A percentile compares a stretch with the other conserved stretches of the same genome.
phyloP scores from a whole-genome alignment of 1,284 basidiomycete species.

The Rhodotorula sp. region DNA sequence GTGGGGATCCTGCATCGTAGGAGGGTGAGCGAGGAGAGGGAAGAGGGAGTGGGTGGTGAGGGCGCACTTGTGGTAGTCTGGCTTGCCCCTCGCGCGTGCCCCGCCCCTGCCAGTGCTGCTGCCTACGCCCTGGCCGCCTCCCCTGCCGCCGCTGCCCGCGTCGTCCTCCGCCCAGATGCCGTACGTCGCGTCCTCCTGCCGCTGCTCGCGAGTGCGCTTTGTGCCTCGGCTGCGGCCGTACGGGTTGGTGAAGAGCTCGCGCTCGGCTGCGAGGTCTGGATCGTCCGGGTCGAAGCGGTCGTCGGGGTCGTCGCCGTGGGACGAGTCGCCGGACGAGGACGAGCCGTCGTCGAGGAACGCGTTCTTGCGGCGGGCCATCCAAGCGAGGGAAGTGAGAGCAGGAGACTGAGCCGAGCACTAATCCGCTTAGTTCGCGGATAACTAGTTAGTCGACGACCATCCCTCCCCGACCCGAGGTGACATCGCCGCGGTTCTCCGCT shows the following conservation, averaged over 20 bases:
- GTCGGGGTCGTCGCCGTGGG: conserved; percentile 54
- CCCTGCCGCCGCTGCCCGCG: conserved; percentile 59
- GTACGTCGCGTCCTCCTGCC: conserved; percentile 75
- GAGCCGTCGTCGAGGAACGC: conserved; percentile 67
- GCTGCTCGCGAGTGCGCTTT: conserved; percentile 60
- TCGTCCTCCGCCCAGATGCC: conserved; percentile 78
- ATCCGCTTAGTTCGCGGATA: neutral
- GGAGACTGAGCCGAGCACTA: neutral
- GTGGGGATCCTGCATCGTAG: conserved; percentile 18
- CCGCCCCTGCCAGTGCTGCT: conserved; percentile 43
- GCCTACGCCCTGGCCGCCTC: conserved; percentile 32
- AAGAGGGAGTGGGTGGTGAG: neutral
- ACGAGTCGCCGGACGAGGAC: conserved; percentile 59
- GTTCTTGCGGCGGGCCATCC: conserved; percentile 80
- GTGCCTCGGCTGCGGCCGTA: conserved; percentile 62
- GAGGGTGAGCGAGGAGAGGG: conserved; percentile 2
- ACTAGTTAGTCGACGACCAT: neutral
- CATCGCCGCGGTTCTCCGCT: neutral
- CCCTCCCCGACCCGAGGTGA: neutral
- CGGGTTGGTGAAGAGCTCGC: conserved; percentile 75
- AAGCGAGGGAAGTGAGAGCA: neutral
- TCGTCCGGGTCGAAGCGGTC: conserved; percentile 55
- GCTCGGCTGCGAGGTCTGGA: conserved; percentile 65
- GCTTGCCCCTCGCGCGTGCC: conserved; percentile 52
- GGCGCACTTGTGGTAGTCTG: conserved; percentile 54